Percentiles rank a stretch among this genome's conserved stretches.
Evolutionary conservation across 306 rosid genomes (phyloP).

Genomic region (Vigna trinervia): DNA sequence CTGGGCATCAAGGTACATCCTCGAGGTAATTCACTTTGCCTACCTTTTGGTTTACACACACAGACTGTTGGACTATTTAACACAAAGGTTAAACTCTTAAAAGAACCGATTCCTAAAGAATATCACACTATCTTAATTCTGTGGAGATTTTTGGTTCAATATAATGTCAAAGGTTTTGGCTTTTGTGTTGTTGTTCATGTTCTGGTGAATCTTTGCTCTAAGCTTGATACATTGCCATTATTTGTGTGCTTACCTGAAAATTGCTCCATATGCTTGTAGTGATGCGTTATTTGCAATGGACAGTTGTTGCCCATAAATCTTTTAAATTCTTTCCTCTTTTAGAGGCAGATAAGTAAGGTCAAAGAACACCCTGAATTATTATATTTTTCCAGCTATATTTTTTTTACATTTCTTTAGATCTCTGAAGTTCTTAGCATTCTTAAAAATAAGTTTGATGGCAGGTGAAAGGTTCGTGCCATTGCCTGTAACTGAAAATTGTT

Average conservation of each 20-base stretch:
- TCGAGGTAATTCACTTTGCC: constrained; percentile 74
- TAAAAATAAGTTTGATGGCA: constrained; percentile 10
- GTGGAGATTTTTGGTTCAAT: constrained; percentile 24
- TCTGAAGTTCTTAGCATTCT: background rate
- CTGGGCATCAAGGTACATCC: constrained; percentile 92
- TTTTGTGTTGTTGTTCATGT: constrained; percentile 16
- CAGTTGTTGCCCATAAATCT: background rate
- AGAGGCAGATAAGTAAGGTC: background rate
- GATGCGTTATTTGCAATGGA: background rate
- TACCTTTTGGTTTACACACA: constrained; percentile 22
- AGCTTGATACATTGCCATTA: constrained; percentile 11
- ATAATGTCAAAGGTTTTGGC: background rate
- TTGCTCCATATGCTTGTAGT: background rate
- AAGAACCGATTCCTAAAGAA: background rate
- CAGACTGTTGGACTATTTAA: constrained; percentile 18
- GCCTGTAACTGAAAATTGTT: constrained; percentile 17
- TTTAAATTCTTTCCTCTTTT: constrained; percentile 23
- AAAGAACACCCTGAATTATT: background rate
- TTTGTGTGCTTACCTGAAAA: background rate
- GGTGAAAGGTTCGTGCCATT: constrained; percentile 22
- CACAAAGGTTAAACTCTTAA: background rate
- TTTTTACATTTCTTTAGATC: constrained; percentile 9
- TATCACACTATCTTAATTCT: background rate
- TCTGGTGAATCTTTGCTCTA: background rate
- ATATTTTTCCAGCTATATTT: background rate